Evolutionary conservation across 2,329 filamentous ascomycete species (phyloP), one percentile per base, ranked within the genome.

Genomic region (Coniochaeta sp.): DNA sequence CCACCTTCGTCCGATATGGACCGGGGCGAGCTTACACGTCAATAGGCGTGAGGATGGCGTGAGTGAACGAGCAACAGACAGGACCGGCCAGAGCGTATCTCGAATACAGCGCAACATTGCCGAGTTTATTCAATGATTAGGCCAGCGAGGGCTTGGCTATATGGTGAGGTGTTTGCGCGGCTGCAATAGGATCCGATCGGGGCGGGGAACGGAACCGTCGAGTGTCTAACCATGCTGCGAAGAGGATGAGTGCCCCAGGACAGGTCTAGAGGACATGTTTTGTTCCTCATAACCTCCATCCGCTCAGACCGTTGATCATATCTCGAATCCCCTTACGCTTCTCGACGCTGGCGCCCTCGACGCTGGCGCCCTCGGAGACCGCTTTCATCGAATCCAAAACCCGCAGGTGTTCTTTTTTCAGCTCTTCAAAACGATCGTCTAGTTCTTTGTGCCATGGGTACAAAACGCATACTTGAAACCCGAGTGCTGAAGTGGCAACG

Each of bases 1-100:
- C 7, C 18, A 30, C 28, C 27, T n/a, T n/a, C 32, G 28, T 32
- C n/a, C 48, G 20, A 40, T 27, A n/a, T n/a, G 27, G 9, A 45
- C n/a, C 18, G 35, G 45, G 40, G 42, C 35, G 50, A 38, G 56
- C 52, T 52, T 56, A 89, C 92, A 99, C 94, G 88, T 99, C 94
- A 74, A 99, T 91, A 69, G 94, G 94, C 63, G 94, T 99, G 66
- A 97, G 85, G 68, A 82, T 87, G 74, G 92, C 94, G 83, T 99
- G 94, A 69, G 94, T 99, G 77, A 97, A 78, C 65, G 91, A 94
- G 77, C 94, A 99, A 86, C 94, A 96, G 80, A 97, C 78, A 65
- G 94, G 94, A 77, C 94, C 94, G 66, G 94, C 91, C 66, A 99
- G 87, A 76, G 94, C 92, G 79, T 96, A 96, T 75, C 90, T 85